A percentile compares a stretch with the other conserved stretches of the same genome.
Evolutionary conservation across 2,329 filamentous ascomycete genomes (phyloP).

Genomic region (Lachnellula subtilissima): DNA sequence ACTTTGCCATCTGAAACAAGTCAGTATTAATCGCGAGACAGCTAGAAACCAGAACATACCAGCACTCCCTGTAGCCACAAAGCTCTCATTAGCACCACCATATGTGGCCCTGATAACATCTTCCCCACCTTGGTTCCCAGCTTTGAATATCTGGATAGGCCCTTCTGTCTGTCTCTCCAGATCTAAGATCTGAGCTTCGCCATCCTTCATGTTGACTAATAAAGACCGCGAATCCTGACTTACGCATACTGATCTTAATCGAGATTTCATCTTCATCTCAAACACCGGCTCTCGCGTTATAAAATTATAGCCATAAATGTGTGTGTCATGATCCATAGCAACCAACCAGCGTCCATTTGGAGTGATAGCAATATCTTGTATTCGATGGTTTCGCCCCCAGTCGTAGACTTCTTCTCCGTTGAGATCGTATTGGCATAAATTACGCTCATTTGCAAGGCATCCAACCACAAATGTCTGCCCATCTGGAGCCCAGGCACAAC

Average conservation of each 20-base stretch:
- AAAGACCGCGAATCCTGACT: conserved; percentile 76
- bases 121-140: conserved; percentile 68
- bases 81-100: conserved; percentile 87
- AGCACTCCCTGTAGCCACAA: conserved; percentile 88
- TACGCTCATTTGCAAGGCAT: conserved; percentile 61
- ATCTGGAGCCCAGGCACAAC: conserved; percentile 83
- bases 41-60: conserved; percentile 46
- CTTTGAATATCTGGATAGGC: conserved; percentile 63
- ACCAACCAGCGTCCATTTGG: conserved; percentile 75
- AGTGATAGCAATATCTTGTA: conserved; percentile 82
- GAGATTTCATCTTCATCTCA: conserved; percentile 62
- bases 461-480: conserved; percentile 74
- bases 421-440: conserved; percentile 68
- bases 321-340: conserved; percentile 65
- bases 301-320: conserved; percentile 79
- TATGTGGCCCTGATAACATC: conserved; percentile 80
- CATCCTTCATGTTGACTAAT: conserved; percentile 75
- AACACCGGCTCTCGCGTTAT: conserved; percentile 69
- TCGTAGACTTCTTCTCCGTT: conserved; percentile 57
- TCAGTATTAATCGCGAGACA: conserved; percentile 5
- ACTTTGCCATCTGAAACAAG: conserved; percentile 53
- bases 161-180: conserved; percentile 57
- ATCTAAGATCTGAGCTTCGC: conserved; percentile 74
- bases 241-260: conserved; percentile 74
- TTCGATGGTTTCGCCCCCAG: conserved; percentile 67